Evolutionary conservation across 768 basidiomycete species (phyloP).

Genomic region (Piloderma croceum): DNA sequence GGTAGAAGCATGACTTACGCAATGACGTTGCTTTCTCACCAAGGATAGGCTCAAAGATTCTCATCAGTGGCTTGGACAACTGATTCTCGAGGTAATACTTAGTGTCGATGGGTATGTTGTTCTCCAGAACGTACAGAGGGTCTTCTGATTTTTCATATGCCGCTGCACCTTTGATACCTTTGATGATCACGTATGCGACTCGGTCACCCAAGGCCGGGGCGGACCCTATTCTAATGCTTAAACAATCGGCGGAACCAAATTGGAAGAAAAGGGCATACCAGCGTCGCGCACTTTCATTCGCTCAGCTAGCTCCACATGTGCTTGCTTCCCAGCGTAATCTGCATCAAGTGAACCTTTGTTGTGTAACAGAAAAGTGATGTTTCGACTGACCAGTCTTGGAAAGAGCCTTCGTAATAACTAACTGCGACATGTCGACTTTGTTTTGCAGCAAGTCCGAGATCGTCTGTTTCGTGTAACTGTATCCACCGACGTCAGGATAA

Average conservation of each 20-base stretch:
- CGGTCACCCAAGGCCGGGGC: constrained; percentile 97
- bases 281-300: constrained; percentile 96
- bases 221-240: constrained; percentile 51
- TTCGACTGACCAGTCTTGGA: constrained; percentile 66
- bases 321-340: constrained; percentile 95
- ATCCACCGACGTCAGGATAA: too few species aligned
- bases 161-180: constrained; percentile 95
- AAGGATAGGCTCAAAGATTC: constrained; percentile 96
- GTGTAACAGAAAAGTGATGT: not conserved
- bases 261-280: constrained; percentile 35
- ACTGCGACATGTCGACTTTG: constrained; percentile 96
- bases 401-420: constrained; percentile 97
- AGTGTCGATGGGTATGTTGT: constrained; percentile 97
- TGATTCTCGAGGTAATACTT: constrained; percentile 98
- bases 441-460: constrained; percentile 95
- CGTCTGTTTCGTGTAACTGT: constrained; percentile 86
- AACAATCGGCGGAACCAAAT: not conserved
- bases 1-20: constrained; percentile 41
- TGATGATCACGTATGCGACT: constrained; percentile 98
- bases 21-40: constrained; percentile 86
- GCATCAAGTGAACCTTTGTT: not conserved
- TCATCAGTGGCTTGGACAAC: constrained; percentile 90
- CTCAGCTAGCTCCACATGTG: constrained; percentile 92
- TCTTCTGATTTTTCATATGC: constrained; percentile 99
- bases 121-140: constrained; percentile 93